Base-by-base conservation (phyloP, 768 basidiomycete genomes). In the Sarcodon sp. region DNA sequence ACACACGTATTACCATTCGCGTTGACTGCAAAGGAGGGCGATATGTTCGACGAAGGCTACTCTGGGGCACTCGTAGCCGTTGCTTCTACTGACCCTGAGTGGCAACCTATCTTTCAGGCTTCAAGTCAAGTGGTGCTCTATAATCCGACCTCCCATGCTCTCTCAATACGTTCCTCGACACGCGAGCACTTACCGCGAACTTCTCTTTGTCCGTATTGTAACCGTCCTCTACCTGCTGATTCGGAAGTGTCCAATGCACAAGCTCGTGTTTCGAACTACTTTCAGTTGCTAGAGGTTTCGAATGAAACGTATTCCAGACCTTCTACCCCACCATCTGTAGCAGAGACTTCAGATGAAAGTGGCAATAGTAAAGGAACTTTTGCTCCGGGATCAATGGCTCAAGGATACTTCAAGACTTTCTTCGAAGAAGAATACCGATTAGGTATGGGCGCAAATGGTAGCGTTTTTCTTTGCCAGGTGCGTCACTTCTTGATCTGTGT, bases 391-490 rank as follows among this genome's bases (percentile, higher is more conserved):
- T 71, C 74, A 33, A 85, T 89, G 84, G 89, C 90, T 0, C 83
- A 91, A 47, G 92, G 92, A 0, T 97, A 97, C 61, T 94, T 93
- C 66, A 77, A 83, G 54, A 74, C 87, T 0, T 98, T 94, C 68
- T 98, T 98, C 59, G 77, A 82, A 49, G 92, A 96, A 57, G 89
- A 93, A 54, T 79, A 74, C 51, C 76, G 82, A 50, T 70, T 98
- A 6, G 93, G 93, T 0, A 93, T 96, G 88, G 93, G 93, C 38
- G 92, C 92, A 0, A 90, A 91, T 57, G 93, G 94, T 1, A 84
- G 73, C 21, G 93, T 98, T 1, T 96, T 72, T 59, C 69, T 94
- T 3, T 93, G 89, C 56, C 86, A 87, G 72, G 88, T 88, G 50
- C 15, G 72, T 57, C 6, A 27, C 44, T 21, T 44, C 13, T 31